These are phyloP conservation scores for Rhypophila decipiens DNA, from an alignment of 495 filamentous ascomycete species.

Conservation along the genomic window DNA sequence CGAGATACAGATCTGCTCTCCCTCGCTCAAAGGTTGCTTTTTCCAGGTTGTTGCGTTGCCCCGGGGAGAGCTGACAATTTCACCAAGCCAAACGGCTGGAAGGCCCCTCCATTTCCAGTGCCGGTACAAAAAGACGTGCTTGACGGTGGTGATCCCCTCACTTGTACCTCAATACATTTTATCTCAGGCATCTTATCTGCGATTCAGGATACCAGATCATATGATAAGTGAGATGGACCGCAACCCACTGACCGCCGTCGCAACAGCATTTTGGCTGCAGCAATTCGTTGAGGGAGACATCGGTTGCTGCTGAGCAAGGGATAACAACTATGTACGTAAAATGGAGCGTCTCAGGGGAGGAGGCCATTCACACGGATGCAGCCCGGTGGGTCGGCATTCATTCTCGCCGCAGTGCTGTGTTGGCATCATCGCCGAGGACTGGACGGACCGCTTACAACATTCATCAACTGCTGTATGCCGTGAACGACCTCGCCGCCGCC, in stretches of 20 bases:
- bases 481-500: background rate
- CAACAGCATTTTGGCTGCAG: conserved; percentile 4
- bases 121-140: no score
- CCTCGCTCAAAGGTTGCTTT: no score
- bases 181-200: background rate
- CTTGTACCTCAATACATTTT: background rate
- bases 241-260: background rate
- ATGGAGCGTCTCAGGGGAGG: no score
- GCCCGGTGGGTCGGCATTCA: conserved; percentile 7
- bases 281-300: conserved; percentile 17
- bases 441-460: no score
- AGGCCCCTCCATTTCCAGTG: no score
- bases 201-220: no score
- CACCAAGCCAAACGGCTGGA: no score
- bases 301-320: no score
- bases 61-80: no score
- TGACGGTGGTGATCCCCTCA: background rate
- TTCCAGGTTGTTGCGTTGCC: no score
- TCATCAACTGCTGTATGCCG: background rate
- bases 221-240: no score
- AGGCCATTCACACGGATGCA: background rate
- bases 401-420: conserved; percentile 18
- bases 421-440: conserved; percentile 13
- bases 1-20: conserved; percentile 7
- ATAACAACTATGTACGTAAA: no score